Percentiles rank a stretch among this genome's conserved stretches.
These are phyloP conservation scores for Brassica balearica DNA, from an alignment of 441 rosid species.

Conservation along the genomic window DNA sequence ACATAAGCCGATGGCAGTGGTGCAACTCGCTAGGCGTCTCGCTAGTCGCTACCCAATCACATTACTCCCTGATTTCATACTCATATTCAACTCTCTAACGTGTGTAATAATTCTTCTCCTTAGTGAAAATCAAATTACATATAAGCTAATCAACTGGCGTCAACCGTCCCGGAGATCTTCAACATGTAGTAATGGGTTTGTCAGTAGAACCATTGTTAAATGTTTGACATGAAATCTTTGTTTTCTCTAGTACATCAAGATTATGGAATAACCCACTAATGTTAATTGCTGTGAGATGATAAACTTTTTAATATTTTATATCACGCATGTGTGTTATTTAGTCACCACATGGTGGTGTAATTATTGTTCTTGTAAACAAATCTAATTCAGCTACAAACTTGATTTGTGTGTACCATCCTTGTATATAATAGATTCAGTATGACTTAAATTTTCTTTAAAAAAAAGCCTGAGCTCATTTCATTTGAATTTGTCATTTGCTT, in stretches of 20 bases:
- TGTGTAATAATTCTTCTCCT: conserved; percentile 11
- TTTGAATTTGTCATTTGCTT: background rate
- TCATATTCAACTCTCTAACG: conserved; percentile 21
- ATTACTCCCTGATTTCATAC: conserved; percentile 18
- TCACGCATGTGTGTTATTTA: background rate
- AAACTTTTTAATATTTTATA: background rate
- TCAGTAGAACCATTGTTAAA: background rate
- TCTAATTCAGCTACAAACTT: background rate
- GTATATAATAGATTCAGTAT: background rate
- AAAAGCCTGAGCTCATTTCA: background rate
- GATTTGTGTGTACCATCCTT: background rate
- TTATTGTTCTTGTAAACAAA: background rate
- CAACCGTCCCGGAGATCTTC: background rate
- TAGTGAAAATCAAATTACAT: background rate
- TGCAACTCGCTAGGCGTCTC: conserved; percentile 30
- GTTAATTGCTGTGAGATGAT: conserved; percentile 4
- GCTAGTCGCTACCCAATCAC: conserved; percentile 34
- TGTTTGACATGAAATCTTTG: background rate
- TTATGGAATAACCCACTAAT: background rate
- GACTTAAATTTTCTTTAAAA: background rate
- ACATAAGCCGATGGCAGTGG: conserved; percentile 40
- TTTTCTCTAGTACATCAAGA: background rate
- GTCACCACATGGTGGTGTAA: background rate
- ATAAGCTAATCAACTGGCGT: background rate
- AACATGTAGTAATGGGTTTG: background rate